Evolutionary conservation across 805 yeast genomes (phyloP).

Genomic region (Candida khao-thaluensis): DNA sequence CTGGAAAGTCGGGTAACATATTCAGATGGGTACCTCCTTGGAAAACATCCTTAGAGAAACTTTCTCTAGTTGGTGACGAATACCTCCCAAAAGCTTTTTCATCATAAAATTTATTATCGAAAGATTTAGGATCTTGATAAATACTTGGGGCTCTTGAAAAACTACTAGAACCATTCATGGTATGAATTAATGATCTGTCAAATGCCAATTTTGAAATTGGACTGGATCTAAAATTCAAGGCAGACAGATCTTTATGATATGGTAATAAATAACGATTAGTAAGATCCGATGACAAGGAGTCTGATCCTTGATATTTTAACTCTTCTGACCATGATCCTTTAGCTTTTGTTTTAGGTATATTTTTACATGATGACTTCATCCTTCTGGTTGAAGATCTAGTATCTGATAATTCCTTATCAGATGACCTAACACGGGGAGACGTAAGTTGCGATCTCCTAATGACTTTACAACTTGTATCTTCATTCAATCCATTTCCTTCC

Average conservation of each 20-base stretch:
- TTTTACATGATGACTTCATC: too few species aligned
- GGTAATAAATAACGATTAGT: background rate
- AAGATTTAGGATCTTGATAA: background rate
- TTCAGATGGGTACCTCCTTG: background rate
- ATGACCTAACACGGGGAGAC: background rate
- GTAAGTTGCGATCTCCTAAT: too few species aligned
- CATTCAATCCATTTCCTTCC: background rate
- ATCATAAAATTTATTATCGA: too few species aligned
- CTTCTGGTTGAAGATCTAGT: background rate
- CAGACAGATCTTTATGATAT: background rate
- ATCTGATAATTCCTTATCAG: background rate
- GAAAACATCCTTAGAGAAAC: background rate
- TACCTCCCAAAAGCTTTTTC: background rate
- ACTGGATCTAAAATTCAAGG: slow-evolving; percentile 1
- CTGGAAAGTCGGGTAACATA: background rate
- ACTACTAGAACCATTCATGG: background rate
- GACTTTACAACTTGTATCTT: background rate
- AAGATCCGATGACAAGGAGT: background rate
- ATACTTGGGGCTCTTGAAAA: background rate
- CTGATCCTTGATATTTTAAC: background rate
- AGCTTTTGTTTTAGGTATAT: too few species aligned
- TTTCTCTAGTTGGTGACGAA: background rate
- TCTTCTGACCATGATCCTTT: too few species aligned
- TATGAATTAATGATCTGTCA: background rate
- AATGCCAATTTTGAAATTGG: slow-evolving; percentile 6